Evolutionary conservation across 2,329 filamentous ascomycete species (phyloP).

Genomic region (Paraphaeosphaeria minitans): DNA sequence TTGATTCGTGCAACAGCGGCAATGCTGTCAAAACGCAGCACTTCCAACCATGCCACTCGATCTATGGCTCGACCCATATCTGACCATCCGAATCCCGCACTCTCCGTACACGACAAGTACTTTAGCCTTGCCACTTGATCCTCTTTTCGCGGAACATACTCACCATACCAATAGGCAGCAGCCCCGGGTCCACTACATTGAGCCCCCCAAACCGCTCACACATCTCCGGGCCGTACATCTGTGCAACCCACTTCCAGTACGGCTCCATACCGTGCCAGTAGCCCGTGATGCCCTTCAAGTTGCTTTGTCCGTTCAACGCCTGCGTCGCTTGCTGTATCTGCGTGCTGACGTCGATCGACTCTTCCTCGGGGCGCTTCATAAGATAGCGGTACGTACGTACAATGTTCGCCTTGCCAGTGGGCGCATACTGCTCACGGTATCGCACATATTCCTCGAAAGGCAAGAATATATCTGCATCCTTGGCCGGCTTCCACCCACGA

Average conservation of each 20-base stretch:
- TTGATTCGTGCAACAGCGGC: too few species aligned
- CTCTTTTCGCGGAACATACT: constrained; percentile 40
- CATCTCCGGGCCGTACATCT: constrained; percentile 46
- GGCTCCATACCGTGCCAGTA: constrained; percentile 36
- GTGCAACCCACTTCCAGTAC: constrained; percentile 46
- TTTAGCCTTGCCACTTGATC: constrained; percentile 38
- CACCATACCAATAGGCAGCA: constrained; percentile 46
- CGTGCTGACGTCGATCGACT: constrained; percentile 25
- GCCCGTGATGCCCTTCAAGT: constrained; percentile 29
- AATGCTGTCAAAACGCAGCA: too few species aligned
- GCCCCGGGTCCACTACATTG: constrained; percentile 39
- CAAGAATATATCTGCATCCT: constrained; percentile 30
- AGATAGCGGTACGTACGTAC: constrained; percentile 22
- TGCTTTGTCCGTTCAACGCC: constrained; percentile 26
- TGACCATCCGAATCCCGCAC: too few species aligned
- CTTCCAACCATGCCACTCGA: too few species aligned
- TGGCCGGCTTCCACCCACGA: constrained; percentile 18
- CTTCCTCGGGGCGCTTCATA: constrained; percentile 27
- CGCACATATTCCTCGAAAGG: constrained; percentile 31
- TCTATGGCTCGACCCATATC: too few species aligned
- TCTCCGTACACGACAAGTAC: not conserved
- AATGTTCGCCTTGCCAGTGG: constrained; percentile 20
- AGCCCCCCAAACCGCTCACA: constrained; percentile 40
- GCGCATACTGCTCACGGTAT: constrained; percentile 26
- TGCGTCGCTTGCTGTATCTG: constrained; percentile 29